These are phyloP conservation scores for Calocybe cyanea DNA, from an alignment of 768 basidiomycete genomes.

Conservation along the genomic window DNA sequence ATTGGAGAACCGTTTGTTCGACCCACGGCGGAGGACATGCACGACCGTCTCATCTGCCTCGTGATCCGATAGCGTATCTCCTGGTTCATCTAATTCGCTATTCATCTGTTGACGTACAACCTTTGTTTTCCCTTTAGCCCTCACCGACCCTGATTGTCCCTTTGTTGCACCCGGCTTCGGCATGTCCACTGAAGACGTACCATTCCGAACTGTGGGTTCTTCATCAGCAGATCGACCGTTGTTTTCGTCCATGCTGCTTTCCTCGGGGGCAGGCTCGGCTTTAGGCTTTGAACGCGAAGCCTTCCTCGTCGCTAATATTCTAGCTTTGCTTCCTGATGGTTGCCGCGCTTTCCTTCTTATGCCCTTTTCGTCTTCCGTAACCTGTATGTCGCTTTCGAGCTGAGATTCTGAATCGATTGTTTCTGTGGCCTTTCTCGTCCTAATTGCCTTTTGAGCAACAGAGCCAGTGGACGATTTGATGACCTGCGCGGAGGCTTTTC, in stretches of 20 bases:
- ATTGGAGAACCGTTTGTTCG: neutral
- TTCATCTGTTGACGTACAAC: conserved; percentile 4
- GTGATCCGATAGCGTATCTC: neutral
- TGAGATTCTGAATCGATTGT: conserved; percentile 4
- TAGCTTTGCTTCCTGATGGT: conserved; percentile 10
- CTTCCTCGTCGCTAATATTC: conserved; percentile 5
- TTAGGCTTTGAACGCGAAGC: conserved; percentile 22
- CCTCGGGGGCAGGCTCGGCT: conserved; percentile 4
- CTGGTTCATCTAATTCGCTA: conserved; percentile 3
- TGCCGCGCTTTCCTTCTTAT: conserved; percentile 9
- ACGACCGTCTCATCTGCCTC: conserved; percentile 7
- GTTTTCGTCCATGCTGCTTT: conserved; percentile 21
- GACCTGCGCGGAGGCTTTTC: conserved; percentile 4
- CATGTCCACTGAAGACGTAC: neutral
- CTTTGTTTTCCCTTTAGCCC: conserved; percentile 14
- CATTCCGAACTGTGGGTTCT: neutral
- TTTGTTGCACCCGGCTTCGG: neutral
- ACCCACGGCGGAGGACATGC: neutral
- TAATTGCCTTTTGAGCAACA: conserved; percentile 8
- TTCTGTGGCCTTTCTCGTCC: conserved; percentile 6
- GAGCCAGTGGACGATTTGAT: neutral
- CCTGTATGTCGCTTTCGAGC: conserved; percentile 9
- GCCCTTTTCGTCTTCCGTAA: conserved; percentile 13
- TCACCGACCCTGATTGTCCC: conserved; percentile 4
- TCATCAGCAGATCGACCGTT: conserved; percentile 9